These are phyloP conservation scores for Daldinia loculata DNA, from an alignment of 495 filamentous ascomycete species.

Conservation along the genomic window DNA sequence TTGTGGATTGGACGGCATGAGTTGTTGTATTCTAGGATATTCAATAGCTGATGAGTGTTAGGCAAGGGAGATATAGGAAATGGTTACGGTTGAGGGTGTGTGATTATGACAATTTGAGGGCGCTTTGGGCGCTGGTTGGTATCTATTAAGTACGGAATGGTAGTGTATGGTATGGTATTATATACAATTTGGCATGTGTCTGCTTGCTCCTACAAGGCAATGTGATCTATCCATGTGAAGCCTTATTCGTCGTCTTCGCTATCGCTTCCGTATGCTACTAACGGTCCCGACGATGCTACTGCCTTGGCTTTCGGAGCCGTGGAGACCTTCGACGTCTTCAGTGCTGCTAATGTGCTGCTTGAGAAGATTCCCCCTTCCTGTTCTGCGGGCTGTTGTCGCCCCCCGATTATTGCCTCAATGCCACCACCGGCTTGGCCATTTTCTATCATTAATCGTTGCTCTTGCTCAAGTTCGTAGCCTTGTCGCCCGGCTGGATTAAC, in stretches of 20 bases:
- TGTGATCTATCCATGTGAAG: neutral
- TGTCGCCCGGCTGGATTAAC: conserved; percentile 65
- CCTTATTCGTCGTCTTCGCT: conserved; percentile 65
- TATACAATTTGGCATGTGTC: conserved; percentile 22
- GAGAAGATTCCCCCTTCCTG: conserved; percentile 78
- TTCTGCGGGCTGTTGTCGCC: conserved; percentile 49
- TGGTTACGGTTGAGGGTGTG: neutral
- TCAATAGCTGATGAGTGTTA: conserved; percentile 66
- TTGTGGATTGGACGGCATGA: conserved; percentile 96
- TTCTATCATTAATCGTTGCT: conserved; percentile 63
- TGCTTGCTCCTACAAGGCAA: neutral
- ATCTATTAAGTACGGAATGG: conserved; percentile 13
- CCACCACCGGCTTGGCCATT: conserved; percentile 32
- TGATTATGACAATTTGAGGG: neutral
- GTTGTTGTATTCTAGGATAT: conserved; percentile 93
- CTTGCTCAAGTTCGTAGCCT: conserved; percentile 57
- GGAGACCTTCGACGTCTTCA: conserved; percentile 64
- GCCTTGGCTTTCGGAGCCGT: conserved; percentile 60
- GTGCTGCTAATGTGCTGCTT: conserved; percentile 75
- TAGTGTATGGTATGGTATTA: conserved; percentile 1
- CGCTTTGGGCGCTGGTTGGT: conserved; percentile 28
- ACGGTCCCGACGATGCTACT: conserved; percentile 64
- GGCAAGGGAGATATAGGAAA: neutral
- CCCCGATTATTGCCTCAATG: conserved; percentile 51
- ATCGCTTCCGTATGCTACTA: conserved; percentile 93